Conservation (phyloP, 208 protist species). For the Dictyostelium gargantuum region DNA sequence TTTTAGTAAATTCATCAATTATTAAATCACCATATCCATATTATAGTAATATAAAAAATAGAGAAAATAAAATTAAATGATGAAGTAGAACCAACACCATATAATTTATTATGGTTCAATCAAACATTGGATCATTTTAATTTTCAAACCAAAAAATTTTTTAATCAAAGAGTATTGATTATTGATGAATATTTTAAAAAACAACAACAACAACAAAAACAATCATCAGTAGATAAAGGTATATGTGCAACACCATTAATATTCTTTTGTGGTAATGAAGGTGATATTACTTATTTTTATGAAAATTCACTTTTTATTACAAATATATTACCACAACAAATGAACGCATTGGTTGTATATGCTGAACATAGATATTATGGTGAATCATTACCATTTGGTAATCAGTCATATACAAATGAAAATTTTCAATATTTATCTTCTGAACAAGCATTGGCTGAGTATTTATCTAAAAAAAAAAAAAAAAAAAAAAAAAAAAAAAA, state of each 20-base stretch:
- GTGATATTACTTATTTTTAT: slow-evolving; percentile 74
- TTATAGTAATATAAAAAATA: slow-evolving; percentile 45
- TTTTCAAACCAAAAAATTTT: slow-evolving; percentile 46
- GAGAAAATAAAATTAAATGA: not conserved
- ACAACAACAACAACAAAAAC: not conserved
- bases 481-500: too few species aligned
- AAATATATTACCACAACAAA: slow-evolving; percentile 73
- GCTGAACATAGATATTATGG: slow-evolving; percentile 90
- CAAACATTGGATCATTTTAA: slow-evolving; percentile 76
- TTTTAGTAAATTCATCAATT: not conserved
- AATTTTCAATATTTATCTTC: slow-evolving; percentile 76
- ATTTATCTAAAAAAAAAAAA: too few species aligned
- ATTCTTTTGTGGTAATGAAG: slow-evolving; percentile 84
- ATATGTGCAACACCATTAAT: slow-evolving; percentile 61
- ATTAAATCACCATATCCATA: not conserved
- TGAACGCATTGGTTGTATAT: slow-evolving; percentile 87
- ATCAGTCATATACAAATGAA: slow-evolving; percentile 22
- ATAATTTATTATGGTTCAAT: slow-evolving; percentile 19
- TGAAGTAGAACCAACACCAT: not conserved
- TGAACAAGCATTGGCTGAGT: slow-evolving; percentile 90
- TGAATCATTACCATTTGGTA: slow-evolving; percentile 82
- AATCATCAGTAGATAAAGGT: not conserved
- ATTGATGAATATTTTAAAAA: not conserved
- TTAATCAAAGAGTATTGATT: slow-evolving; percentile 69
- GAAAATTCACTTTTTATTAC: slow-evolving; percentile 72